phyloP scores from a whole-genome alignment of 768 basidiomycete species.

The Suillus variegatus region DNA sequence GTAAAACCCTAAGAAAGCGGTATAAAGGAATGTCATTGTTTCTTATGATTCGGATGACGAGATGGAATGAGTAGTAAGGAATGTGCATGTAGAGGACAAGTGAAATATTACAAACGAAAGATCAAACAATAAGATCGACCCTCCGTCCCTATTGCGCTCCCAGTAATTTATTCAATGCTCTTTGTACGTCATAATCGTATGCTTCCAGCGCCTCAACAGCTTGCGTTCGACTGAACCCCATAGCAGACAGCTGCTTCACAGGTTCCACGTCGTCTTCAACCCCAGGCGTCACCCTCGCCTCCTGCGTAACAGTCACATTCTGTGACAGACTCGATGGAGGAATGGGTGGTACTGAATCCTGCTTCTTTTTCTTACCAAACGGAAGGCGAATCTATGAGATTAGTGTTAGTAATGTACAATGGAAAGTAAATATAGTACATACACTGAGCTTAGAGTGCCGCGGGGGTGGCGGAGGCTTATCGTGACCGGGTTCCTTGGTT shows the following conservation, averaged over 20 bases:
- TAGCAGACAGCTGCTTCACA: conserved; percentile 77
- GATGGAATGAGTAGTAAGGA: conserved; percentile 26
- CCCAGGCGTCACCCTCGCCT: conserved; percentile 49
- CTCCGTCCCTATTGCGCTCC: conserved; percentile 28
- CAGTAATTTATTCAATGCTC: conserved; percentile 75
- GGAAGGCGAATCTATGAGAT: conserved; percentile 68
- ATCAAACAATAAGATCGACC: conserved; percentile 18
- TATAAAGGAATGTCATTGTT: conserved; percentile 10
- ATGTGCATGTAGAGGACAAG: conserved; percentile 24
- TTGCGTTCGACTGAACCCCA: conserved; percentile 88
- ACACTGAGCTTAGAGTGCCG: conserved; percentile 79
- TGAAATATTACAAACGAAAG: conserved; percentile 22
- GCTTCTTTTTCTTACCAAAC: conserved; percentile 76
- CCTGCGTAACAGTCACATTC: conserved; percentile 47
- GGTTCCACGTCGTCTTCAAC: conserved; percentile 72
- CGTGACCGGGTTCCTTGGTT: conserved; percentile 48
- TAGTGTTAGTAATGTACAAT: conserved; percentile 12
- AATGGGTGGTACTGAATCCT: conserved; percentile 49
- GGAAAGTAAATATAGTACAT: conserved; percentile 34
- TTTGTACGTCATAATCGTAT: conserved; percentile 79
- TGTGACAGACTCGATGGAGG: conserved; percentile 33
- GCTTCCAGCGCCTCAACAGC: conserved; percentile 85
- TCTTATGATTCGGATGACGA: conserved; percentile 8
- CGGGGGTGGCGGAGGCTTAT: conserved; percentile 54
- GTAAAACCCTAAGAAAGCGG: not conserved